phyloP scores from a whole-genome alignment of 1,284 basidiomycete species.

The Athelia sp. region DNA sequence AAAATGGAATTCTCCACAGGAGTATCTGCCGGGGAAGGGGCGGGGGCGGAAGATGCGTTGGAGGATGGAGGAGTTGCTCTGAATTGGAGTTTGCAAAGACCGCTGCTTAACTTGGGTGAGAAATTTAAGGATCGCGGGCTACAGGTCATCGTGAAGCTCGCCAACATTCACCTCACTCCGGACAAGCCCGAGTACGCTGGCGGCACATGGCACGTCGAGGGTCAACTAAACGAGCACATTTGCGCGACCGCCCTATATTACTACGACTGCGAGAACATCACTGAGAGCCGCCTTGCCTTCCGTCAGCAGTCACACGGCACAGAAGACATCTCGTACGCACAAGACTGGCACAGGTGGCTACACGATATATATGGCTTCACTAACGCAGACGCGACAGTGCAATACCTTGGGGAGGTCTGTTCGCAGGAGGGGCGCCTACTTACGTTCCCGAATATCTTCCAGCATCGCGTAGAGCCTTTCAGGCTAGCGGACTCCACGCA shows the following conservation, averaged over 20 bases:
- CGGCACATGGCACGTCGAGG: conserved; percentile 30
- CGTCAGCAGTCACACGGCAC: conserved; percentile 16
- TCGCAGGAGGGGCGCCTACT: conserved; percentile 10
- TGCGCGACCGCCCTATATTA: conserved; percentile 4
- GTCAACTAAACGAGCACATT: conserved; percentile 40
- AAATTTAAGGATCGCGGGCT: conserved; percentile 28
- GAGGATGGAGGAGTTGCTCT: too few relatives aligned
- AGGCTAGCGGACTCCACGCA: conserved; percentile 33
- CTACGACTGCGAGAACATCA: conserved; percentile 23
- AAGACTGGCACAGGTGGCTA: conserved; percentile 25
- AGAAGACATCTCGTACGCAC: conserved; percentile 13
- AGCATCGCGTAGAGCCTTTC: conserved; percentile 39
- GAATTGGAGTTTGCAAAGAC: conserved; percentile 16
- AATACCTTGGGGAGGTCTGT: not conserved
- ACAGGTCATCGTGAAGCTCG: conserved; percentile 26
- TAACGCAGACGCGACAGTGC: conserved; percentile 30
- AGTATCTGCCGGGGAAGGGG: too few relatives aligned
- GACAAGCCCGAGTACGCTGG: conserved; percentile 20
- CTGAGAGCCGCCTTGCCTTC: conserved; percentile 25
- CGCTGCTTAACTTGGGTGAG: conserved; percentile 29
- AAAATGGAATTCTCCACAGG: too few relatives aligned
- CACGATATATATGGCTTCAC: conserved; percentile 20
- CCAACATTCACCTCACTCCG: conserved; percentile 22
- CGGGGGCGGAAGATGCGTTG: too few relatives aligned
- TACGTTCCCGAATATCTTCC: conserved; percentile 41